Evolutionary conservation across 2,329 filamentous ascomycete species (phyloP).

Genomic region (Ampelomyces quisqualis): DNA sequence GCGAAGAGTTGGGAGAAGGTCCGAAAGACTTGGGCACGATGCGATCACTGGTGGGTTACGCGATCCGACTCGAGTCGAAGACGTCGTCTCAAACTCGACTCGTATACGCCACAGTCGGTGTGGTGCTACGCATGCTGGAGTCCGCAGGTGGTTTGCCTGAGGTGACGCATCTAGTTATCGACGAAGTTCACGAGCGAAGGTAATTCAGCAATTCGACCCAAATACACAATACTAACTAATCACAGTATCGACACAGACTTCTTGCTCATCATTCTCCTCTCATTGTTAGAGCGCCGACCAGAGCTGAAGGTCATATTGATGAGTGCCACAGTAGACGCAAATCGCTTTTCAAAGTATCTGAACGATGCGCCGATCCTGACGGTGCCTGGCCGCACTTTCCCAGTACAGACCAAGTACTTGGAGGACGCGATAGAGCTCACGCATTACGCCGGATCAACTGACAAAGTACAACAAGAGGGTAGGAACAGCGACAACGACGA

Average conservation of each 20-base stretch:
- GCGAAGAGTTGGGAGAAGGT: constrained; percentile 87
- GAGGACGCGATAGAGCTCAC: constrained; percentile 92
- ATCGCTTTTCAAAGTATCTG: constrained; percentile 86
- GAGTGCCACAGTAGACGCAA: constrained; percentile 94
- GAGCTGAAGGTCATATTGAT: constrained; percentile 93
- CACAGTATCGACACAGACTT: constrained; percentile 89
- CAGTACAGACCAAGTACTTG: constrained; percentile 81
- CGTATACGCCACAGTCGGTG: constrained; percentile 84
- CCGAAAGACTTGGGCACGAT: constrained; percentile 78
- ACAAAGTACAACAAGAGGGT: constrained; percentile 56
- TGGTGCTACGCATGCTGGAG: constrained; percentile 98
- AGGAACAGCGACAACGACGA: constrained; percentile 49
- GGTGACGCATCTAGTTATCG: constrained; percentile 91
- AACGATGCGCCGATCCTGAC: constrained; percentile 82
- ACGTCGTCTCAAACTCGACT: constrained; percentile 78
- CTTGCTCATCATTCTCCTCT: constrained; percentile 84
- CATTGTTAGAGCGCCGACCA: constrained; percentile 71
- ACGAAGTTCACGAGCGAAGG: constrained; percentile 91
- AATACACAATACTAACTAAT: no score
- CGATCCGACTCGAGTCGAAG: constrained; percentile 89
- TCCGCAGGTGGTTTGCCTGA: constrained; percentile 81
- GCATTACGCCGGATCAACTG: constrained; percentile 57
- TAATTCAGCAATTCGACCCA: no score
- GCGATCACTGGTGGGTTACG: constrained; percentile 87
- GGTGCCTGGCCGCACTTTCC: constrained; percentile 90